These are phyloP conservation scores for Corchorus olitorius DNA, from an alignment of 345 rosid species.

Conservation along the genomic window DNA sequence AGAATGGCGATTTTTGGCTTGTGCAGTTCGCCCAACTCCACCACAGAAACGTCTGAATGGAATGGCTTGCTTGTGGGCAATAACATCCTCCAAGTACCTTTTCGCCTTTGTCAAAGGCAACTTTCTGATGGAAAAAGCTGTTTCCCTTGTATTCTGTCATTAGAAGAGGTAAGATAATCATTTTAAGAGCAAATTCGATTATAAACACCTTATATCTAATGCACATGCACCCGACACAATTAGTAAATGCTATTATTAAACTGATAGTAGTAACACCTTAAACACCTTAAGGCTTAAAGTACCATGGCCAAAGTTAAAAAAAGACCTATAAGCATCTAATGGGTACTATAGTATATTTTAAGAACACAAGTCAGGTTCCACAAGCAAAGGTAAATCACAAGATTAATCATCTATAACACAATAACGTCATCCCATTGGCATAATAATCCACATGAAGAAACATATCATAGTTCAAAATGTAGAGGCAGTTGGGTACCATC, in stretches of 20 bases:
- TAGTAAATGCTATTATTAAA: background rate
- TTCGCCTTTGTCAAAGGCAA: constrained; percentile 67
- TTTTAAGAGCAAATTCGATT: background rate
- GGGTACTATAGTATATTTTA: background rate
- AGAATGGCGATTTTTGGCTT: constrained; percentile 78
- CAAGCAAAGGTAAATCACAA: background rate
- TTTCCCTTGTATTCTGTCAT: constrained; percentile 69
- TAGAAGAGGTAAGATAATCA: background rate
- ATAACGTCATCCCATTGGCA: background rate
- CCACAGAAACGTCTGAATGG: constrained; percentile 76
- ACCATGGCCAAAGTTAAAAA: background rate
- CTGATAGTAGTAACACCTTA: background rate
- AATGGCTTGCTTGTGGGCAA: constrained; percentile 79
- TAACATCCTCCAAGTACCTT: constrained; percentile 76
- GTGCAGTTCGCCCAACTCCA: constrained; percentile 79
- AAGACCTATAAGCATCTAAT: background rate
- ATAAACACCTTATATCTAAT: background rate
- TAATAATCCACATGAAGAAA: background rate
- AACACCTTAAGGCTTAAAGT: background rate
- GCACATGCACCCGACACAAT: background rate
- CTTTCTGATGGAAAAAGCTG: constrained; percentile 64
- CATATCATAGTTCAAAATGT: background rate
- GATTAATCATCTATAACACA: background rate
- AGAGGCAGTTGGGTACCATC: no score
- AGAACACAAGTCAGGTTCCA: background rate